Percentiles rank a stretch among this genome's conserved stretches.
Conservation (phyloP, 371 early-diverging fungal genomes). For the Mucor saturninus region DNA sequence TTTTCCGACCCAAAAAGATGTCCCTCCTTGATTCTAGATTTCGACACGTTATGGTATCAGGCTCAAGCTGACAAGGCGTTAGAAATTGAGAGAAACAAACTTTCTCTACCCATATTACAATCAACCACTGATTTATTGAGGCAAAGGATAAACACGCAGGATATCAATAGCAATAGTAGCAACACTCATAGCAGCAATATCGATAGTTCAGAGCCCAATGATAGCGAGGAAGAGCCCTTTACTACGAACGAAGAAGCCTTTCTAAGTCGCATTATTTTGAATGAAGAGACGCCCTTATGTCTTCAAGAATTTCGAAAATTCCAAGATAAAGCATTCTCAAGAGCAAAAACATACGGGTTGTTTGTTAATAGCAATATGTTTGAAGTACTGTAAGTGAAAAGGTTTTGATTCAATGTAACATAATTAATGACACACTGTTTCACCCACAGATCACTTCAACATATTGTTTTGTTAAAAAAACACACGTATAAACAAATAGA, state of each 20-base stretch:
- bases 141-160: conserved; percentile 6
- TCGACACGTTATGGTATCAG: too few species aligned
- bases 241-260: conserved; percentile 1
- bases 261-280: too few species aligned
- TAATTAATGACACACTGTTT: conserved; percentile 17
- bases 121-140: too few species aligned
- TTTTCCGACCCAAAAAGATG: conserved; percentile 6
- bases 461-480: conserved; percentile 17
- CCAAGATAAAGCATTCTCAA: conserved; percentile 9
- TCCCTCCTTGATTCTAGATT: conserved; percentile 6
- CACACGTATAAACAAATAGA: conserved; percentile 14
- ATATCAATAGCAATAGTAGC: conserved; percentile 8
- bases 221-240: conserved; percentile 8
- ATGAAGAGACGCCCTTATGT: conserved; percentile 11
- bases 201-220: conserved; percentile 4
- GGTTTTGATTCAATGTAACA: conserved; percentile 11
- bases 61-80: conserved; percentile 8
- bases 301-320: conserved; percentile 13
- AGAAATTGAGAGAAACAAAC: conserved; percentile 9
- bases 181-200: not conserved
- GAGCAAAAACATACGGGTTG: conserved; percentile 15
- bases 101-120: conserved; percentile 10
- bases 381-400: conserved; percentile 14
- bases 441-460: conserved; percentile 16
- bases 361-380: conserved; percentile 15